Evolutionary conservation across 1,139 yeast genomes (phyloP).

Genomic region (Scheffersomyces illinoinensis): DNA sequence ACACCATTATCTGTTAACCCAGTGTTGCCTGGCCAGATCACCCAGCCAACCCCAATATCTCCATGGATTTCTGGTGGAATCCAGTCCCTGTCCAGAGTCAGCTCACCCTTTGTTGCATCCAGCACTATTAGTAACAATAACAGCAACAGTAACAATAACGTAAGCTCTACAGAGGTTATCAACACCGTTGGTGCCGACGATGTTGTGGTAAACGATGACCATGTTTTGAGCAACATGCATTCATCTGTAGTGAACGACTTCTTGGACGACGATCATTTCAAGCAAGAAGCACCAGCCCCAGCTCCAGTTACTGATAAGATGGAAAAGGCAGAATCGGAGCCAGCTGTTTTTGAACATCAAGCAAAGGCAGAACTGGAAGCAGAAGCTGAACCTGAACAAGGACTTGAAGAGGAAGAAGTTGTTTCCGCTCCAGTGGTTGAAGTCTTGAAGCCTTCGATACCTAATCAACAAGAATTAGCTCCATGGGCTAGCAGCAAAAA

Average conservation of each 20-base stretch:
- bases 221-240: constrained; percentile 34
- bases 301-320: constrained; percentile 14
- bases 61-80: constrained; percentile 40
- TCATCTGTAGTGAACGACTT: constrained; percentile 40
- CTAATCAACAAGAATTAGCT: constrained; percentile 37
- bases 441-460: constrained; percentile 22
- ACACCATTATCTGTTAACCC: constrained; percentile 32
- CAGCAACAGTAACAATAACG: not conserved
- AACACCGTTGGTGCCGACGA: constrained; percentile 1
- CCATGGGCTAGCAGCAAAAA: constrained; percentile 54
- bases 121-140: constrained; percentile 3
- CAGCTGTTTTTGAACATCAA: constrained; percentile 2
- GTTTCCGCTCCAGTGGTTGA: constrained; percentile 6
- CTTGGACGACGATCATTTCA: constrained; percentile 19
- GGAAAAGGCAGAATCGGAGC: constrained; percentile 3
- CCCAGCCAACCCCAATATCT: constrained; percentile 42
- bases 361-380: constrained; percentile 2
- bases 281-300: not conserved
- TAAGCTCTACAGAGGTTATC: not conserved
- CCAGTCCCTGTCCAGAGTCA: constrained; percentile 39
- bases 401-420: constrained; percentile 1
- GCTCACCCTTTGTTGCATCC: constrained; percentile 41
- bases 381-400: constrained; percentile 1
- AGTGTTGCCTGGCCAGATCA: constrained; percentile 20
- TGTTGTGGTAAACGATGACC: constrained; percentile 21